Percentiles rank a stretch among this genome's conserved stretches.
Conservation (phyloP, 1,284 basidiomycete species). For the Ganoderma leucocontextum region DNA sequence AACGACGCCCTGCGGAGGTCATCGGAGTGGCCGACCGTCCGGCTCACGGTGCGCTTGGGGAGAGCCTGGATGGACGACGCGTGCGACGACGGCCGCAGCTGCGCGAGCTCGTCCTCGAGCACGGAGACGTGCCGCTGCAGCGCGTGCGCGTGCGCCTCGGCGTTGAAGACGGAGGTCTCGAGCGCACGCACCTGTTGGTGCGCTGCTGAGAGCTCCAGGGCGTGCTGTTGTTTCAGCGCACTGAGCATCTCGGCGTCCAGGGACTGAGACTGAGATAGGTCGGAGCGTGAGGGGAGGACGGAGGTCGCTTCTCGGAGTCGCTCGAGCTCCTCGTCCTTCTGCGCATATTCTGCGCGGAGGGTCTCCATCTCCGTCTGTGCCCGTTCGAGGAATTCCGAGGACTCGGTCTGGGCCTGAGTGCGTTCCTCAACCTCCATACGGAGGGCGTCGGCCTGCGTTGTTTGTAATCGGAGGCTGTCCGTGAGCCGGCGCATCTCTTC, state of each 20-base stretch:
- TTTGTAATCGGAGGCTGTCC: conserved; percentile 51
- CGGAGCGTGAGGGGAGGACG: conserved; percentile 44
- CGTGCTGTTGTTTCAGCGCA: conserved; percentile 74
- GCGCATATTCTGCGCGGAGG: conserved; percentile 62
- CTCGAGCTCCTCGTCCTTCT: conserved; percentile 72
- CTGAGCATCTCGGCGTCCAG: conserved; percentile 77
- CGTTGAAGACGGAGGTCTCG: conserved; percentile 77
- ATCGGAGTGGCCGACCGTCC: conserved; percentile 50
- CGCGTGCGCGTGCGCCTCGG: conserved; percentile 72
- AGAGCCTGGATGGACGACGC: conserved; percentile 49
- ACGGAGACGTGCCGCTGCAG: conserved; percentile 73
- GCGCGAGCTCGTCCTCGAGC: conserved; percentile 69
- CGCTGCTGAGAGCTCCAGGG: conserved; percentile 80
- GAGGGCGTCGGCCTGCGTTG: conserved; percentile 58
- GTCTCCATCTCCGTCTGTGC: conserved; percentile 73
- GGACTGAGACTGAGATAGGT: conserved; percentile 46
- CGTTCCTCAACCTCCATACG: conserved; percentile 60
- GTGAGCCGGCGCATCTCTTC: conserved; percentile 63
- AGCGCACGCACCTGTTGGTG: conserved; percentile 80
- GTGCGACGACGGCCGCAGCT: conserved; percentile 48
- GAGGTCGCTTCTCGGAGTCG: conserved; percentile 53
- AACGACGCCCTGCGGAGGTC: conserved; percentile 60
- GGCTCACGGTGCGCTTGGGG: conserved; percentile 59
- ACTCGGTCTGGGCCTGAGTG: conserved; percentile 61
- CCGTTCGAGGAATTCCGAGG: conserved; percentile 65